Evolutionary conservation across 768 basidiomycete species (phyloP), one percentile per base, ranked within the genome.

Genomic region (Amanita rubescens): DNA sequence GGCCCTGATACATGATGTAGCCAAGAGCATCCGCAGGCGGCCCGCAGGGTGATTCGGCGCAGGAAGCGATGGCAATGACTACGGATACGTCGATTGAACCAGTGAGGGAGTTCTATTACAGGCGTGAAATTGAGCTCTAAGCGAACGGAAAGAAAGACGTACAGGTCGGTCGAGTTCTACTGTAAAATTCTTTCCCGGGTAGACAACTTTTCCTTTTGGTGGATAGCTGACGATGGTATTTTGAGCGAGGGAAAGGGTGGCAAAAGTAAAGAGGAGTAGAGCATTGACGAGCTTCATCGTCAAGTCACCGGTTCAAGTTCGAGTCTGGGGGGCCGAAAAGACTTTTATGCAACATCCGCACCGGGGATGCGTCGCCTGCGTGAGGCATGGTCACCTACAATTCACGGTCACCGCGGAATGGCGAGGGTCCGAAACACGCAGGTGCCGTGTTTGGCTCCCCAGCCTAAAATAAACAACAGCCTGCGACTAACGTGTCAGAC

Each of bases 81-180:
- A 80, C 61, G 12, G 71, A 75, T 2, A 80, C 70, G 54, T 79
- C 76, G 34, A 61, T 63, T 9, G 73, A 72, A 10, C 66, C 65
- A 1, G 72, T 65, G 19, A 75, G 59, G 7, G 65, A 47, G 49
- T 72, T 61, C 75, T 77, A 48, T 30, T n/a, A 4, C n/a, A 15
- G 39, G 59, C 12, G 27, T 38, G 9, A 39, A 38, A 47, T 20
- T 14, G 10, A 30, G n/a, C n/a, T n/a, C n/a, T 5, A 37, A 41
- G 24, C 10, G 8, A 19, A 50, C 17, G 10, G 25, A 22, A 34
- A 7, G 24, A 5, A n/a, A 3, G 2, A 66, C 76, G 17, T 61
- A 81, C 79, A 3, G 76, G 77, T 49, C 70, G 68, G 53, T 75
- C 74, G 6, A 82, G 60, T 56, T 78, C 73, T 3, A 81, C 73